Conservation (phyloP, 257 asterid genomes). For the Eucommia ulmoides region DNA sequence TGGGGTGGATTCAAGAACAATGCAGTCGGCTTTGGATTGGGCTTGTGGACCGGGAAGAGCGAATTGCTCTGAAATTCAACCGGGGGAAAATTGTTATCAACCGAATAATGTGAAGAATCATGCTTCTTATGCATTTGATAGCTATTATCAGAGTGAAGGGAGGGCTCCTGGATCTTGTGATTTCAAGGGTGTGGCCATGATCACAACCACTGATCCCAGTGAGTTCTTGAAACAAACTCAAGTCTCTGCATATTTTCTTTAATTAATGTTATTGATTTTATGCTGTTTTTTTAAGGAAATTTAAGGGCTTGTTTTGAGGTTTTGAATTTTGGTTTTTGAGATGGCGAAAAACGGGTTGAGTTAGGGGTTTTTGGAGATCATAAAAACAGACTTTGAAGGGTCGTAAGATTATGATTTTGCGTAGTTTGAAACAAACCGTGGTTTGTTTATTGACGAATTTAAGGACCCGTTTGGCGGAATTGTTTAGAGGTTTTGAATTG, state of each 20-base stretch:
- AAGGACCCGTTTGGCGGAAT: too few relatives aligned
- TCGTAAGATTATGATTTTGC: too few relatives aligned
- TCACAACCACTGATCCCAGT: conserved; percentile 99
- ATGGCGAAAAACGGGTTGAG: neutral
- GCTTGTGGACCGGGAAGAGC: conserved; percentile 98
- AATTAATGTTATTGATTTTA: neutral
- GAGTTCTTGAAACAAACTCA: conserved; percentile 15
- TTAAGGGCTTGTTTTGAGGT: neutral
- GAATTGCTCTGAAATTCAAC: conserved; percentile 89
- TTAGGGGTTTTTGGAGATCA: neutral
- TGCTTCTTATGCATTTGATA: conserved; percentile 87
- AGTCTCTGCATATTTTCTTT: neutral
- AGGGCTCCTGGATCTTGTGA: conserved; percentile 68
- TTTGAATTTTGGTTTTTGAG: neutral
- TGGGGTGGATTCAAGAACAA: conserved; percentile 50
- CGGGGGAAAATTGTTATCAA: conserved; percentile 88
- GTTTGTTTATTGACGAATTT: too few relatives aligned
- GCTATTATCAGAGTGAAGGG: conserved; percentile 86
- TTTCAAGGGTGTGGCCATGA: conserved; percentile 92
- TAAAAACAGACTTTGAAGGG: too few relatives aligned
- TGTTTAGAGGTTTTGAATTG: too few relatives aligned
- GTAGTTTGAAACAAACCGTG: too few relatives aligned
- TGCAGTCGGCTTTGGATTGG: conserved; percentile 97
- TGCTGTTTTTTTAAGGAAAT: neutral
- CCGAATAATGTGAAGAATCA: conserved; percentile 80